Evolutionary conservation across 129 eudicot species (phyloP).

Genomic region (Glebionis coronaria): DNA sequence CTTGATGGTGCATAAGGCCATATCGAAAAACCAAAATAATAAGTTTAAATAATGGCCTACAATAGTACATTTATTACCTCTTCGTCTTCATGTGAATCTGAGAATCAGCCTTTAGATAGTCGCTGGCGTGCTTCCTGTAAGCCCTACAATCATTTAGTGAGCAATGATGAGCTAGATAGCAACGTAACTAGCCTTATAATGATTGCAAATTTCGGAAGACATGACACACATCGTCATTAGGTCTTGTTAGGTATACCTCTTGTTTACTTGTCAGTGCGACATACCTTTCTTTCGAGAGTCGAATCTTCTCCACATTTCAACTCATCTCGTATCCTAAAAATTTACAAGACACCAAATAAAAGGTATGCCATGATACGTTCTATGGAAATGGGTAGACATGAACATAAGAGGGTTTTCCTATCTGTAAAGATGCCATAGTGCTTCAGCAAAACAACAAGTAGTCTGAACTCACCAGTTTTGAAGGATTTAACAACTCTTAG

Average conservation of each 20-base stretch:
- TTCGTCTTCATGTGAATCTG: too few relatives aligned
- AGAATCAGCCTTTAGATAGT: too few relatives aligned
- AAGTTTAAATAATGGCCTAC: too few relatives aligned
- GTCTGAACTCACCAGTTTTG: slow-evolving; percentile 41
- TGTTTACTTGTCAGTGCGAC: slow-evolving; percentile 51
- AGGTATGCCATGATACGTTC: too few relatives aligned
- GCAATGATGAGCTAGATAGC: too few relatives aligned
- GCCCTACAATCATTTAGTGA: too few relatives aligned
- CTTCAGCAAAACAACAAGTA: slow-evolving; percentile 63
- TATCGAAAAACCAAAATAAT: too few relatives aligned
- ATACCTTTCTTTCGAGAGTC: slow-evolving; percentile 87
- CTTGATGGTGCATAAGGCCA: too few relatives aligned
- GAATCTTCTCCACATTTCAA: slow-evolving; percentile 66
- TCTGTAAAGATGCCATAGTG: slow-evolving; percentile 49
- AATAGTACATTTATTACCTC: too few relatives aligned
- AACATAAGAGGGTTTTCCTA: slow-evolving; percentile 13
- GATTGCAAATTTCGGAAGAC: neutral
- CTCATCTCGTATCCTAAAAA: slow-evolving; percentile 75
- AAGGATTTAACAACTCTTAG: too few relatives aligned
- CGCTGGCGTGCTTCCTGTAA: too few relatives aligned
- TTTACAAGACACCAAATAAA: slow-evolving; percentile 15
- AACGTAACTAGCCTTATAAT: too few relatives aligned
- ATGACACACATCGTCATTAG: slow-evolving; percentile 2
- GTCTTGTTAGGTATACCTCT: slow-evolving; percentile 56
- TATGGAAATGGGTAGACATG: slow-evolving; percentile 9